phyloP scores from a whole-genome alignment of 176 grass and related monocot species.

The Ampelocalamus luodianensis region DNA sequence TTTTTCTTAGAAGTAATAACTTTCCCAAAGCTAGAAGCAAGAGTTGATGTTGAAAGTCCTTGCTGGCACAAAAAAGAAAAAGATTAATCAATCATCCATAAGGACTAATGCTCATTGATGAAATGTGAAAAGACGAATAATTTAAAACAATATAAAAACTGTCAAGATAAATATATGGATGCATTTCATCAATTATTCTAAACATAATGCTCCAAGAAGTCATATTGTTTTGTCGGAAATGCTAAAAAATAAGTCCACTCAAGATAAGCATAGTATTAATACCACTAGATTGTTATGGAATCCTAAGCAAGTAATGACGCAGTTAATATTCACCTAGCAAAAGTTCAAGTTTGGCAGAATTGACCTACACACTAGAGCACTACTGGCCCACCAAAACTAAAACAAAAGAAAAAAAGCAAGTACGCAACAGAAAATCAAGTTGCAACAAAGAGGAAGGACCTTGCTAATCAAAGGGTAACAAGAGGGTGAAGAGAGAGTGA shows the following conservation, averaged over 20 bases:
- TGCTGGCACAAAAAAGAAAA: constrained; percentile 67
- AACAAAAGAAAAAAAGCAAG: constrained; percentile 28
- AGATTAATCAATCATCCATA: constrained; percentile 29
- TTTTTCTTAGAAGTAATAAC: constrained; percentile 87
- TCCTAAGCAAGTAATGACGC: constrained; percentile 5
- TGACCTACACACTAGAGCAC: background rate
- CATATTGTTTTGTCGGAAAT: constrained; percentile 4
- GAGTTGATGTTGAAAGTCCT: constrained; percentile 94
- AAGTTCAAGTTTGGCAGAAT: constrained; percentile 9
- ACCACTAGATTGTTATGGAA: background rate
- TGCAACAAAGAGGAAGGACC: background rate
- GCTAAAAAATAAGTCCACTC: background rate
- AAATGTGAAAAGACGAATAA: background rate
- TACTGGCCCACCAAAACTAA: background rate
- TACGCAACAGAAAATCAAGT: background rate
- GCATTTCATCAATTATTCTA: constrained; percentile 5
- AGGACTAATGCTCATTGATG: constrained; percentile 23
- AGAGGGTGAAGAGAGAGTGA: constrained; percentile 34
- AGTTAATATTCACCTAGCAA: background rate
- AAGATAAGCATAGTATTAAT: background rate
- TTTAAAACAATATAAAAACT: background rate
- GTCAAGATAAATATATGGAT: constrained; percentile 1
- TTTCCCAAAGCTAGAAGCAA: constrained; percentile 99
- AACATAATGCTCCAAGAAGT: constrained; percentile 1
- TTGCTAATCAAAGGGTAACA: constrained; percentile 17